Base-by-base conservation (phyloP, 257 asterid genomes). In the Penstemon newberryi region DNA sequence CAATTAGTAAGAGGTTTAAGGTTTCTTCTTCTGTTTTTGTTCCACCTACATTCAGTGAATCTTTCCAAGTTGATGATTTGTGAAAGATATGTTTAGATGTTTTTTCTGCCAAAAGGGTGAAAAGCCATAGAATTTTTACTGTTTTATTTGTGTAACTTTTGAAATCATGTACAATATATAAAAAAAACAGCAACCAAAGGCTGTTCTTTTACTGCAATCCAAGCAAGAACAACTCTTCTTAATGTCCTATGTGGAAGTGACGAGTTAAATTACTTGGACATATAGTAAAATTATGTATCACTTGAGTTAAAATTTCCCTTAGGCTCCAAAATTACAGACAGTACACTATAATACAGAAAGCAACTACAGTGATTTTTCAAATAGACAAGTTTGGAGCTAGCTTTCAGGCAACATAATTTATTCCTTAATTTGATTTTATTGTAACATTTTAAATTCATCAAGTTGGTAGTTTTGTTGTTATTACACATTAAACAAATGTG, bases 21-120 rank as follows among this genome's bases (percentile, higher is more conserved):
- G 97, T 91, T 37, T 91, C 93, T 5, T 88, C 96, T 33, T 91
- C 96, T 3, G 80, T 91, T 46, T 36, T 89, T 12, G 91, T 91
- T 69, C 96, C 97, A 63, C 86, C 97, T 37, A 81, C 96, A 0
- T 88, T 91, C 52, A 74, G 60, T 8, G 86, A 82, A 64, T 77
- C 88, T 66, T 81, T 50, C 36, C 59, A 46, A 15, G 18, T 15
- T 37, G 73, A 77, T 71, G 86, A 65, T 12, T 71, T 82, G 61
- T 70, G 75, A 66, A 52, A 55, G 61, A 60, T 44, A n/a, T 56
- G 67, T 40, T 51, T 46, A 4, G 36, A 38, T 51, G 41, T 40
- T 49, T 53, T 71, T 79, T 74, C 12, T 56, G 38, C 80, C 75
- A 67, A 72, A 73, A 69, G 78, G 78, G 46, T 55, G 65, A 60